Evolutionary conservation across 225 moss, liverwort and hornwort species (phyloP).

Genomic region (Rhytidiadelphus loreus): DNA sequence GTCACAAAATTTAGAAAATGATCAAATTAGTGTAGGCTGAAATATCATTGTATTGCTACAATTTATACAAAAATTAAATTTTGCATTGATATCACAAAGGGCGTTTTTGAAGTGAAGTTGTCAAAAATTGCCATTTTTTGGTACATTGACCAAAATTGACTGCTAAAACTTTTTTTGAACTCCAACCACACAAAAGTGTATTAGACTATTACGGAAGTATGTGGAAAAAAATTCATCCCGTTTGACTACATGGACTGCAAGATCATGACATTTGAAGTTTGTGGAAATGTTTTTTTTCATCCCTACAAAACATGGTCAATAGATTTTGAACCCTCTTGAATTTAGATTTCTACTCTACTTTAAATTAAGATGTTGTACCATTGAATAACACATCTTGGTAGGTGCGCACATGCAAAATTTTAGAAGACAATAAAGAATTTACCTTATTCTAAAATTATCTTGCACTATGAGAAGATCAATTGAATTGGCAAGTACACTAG

Average conservation of each 20-base stretch:
- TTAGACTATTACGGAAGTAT: not conserved
- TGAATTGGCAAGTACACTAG: no score
- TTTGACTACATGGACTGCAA: accelerated
- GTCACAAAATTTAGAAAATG: not conserved
- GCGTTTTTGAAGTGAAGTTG: not conserved
- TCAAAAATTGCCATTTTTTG: not conserved
- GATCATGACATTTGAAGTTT: not conserved
- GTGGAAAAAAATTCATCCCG: accelerated
- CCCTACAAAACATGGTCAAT: accelerated
- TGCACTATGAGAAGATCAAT: no score
- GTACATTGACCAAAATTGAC: not conserved
- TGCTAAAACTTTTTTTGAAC: not conserved
- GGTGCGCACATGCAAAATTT: not conserved
- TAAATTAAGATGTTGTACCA: accelerated
- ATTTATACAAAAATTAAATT: not conserved
- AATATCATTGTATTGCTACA: not conserved
- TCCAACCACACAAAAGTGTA: not conserved
- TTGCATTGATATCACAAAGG: no score
- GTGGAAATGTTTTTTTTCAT: not conserved
- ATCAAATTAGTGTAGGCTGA: not conserved
- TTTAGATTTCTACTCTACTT: not conserved
- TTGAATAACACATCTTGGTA: not conserved
- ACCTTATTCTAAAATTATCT: no score
- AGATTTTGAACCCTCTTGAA: not conserved
- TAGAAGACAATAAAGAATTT: no score